These are phyloP conservation scores for Chrysoporthe cubensis DNA, from an alignment of 2,329 filamentous ascomycete genomes.

Conservation along the genomic window DNA sequence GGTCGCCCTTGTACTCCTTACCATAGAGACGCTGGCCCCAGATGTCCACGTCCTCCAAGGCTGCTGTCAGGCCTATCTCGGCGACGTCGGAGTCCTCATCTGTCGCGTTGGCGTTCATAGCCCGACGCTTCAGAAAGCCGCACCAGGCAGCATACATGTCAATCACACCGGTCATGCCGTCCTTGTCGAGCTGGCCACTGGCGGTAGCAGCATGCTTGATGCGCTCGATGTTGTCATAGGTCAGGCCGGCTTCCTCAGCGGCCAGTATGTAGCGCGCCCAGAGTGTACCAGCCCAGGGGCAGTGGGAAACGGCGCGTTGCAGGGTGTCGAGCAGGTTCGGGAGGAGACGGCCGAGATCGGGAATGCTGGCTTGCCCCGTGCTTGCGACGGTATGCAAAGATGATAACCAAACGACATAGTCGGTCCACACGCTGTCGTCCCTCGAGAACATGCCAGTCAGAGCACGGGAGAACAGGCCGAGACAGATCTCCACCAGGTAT, in stretches of 20 bases:
- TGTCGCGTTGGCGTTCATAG: constrained; percentile 72
- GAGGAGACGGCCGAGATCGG: constrained; percentile 42
- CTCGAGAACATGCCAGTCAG: constrained; percentile 70
- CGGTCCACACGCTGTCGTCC: constrained; percentile 79
- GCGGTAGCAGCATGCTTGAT: constrained; percentile 93
- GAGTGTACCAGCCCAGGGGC: constrained; percentile 87
- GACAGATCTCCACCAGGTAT: constrained; percentile 55
- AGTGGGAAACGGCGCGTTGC: constrained; percentile 83
- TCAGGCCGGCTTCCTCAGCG: constrained; percentile 75
- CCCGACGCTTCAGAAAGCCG: constrained; percentile 84
- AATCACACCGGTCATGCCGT: constrained; percentile 84
- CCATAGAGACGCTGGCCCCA: constrained; percentile 78
- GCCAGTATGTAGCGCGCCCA: constrained; percentile 90
- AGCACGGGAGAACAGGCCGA: constrained; percentile 78
- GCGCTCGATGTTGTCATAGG: constrained; percentile 80
- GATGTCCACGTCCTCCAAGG: constrained; percentile 82
- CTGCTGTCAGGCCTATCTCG: constrained; percentile 84
- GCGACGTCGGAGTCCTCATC: constrained; percentile 89
- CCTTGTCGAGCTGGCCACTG: constrained; percentile 80
- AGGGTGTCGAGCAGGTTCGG: constrained; percentile 69
- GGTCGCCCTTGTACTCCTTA: constrained; percentile 79
- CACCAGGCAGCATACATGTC: constrained; percentile 96
- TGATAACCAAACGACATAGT: constrained; percentile 77
- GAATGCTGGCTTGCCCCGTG: constrained; percentile 44
- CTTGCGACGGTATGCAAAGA: constrained; percentile 46